Conservation (phyloP, 2,329 filamentous ascomycete species). For the Epichloe sp. region DNA sequence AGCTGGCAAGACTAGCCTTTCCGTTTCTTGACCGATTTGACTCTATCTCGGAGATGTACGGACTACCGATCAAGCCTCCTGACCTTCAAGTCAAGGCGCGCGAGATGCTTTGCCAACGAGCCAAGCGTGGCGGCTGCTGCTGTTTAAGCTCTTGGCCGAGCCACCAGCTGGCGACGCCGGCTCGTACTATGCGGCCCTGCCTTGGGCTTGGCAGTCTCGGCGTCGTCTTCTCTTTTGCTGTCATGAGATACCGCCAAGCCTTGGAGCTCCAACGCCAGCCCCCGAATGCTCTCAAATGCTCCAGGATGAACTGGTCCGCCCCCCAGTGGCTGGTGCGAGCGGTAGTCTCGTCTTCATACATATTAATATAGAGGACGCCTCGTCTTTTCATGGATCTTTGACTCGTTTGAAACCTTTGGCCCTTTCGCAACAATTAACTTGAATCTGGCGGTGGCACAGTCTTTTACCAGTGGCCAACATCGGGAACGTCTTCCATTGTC, state of each 20-base stretch:
- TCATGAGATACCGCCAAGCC: constrained; percentile 10
- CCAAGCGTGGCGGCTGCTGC: neutral
- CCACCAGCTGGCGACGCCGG: neutral
- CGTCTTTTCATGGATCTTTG: neutral
- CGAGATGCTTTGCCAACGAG: neutral
- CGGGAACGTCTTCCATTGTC: neutral
- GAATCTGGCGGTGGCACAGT: neutral
- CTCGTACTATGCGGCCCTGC: constrained; percentile 2
- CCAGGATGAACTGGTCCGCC: constrained; percentile 1
- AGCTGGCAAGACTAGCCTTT: neutral
- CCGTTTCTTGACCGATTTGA: neutral
- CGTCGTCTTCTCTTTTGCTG: constrained; percentile 6
- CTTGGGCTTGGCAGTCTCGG: constrained; percentile 12
- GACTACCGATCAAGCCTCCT: neutral
- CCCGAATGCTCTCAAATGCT: neutral
- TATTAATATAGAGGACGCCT: constrained; percentile 2
- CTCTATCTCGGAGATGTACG: neutral
- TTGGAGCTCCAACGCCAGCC: constrained; percentile 6
- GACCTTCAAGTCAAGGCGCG: neutral
- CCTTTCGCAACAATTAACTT: neutral
- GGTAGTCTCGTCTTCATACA: neutral
- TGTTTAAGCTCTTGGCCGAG: constrained; percentile 1
- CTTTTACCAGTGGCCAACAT: neutral
- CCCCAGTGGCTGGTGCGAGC: neutral
- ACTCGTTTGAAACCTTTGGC: neutral